These are phyloP conservation scores for Salpingoeca rosetta DNA, from an alignment of 78 protist species.

Conservation along the genomic window DNA sequence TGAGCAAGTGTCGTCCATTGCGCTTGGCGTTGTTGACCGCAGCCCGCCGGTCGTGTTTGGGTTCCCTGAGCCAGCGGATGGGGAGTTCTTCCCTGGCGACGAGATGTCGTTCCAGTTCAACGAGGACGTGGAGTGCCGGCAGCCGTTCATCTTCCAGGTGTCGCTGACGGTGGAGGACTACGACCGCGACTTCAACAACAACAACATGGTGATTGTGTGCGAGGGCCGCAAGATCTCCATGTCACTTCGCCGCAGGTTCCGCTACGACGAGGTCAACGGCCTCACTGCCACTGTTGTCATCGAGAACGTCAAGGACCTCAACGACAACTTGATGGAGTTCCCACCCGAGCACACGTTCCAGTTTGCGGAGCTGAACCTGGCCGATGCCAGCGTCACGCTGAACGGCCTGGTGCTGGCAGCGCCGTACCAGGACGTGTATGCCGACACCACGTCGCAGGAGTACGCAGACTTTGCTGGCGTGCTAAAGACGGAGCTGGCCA, in stretches of 20 bases:
- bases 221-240: background rate
- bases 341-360: background rate
- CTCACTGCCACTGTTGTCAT: background rate
- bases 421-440: background rate
- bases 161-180: background rate
- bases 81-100: background rate
- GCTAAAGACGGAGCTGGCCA: too few species aligned
- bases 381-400: background rate
- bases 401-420: background rate
- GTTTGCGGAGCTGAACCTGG: background rate
- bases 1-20: background rate
- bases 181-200: background rate
- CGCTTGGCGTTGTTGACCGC: background rate
- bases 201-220: background rate
- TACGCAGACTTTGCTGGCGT: too few species aligned
- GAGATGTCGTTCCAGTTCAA: background rate
- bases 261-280: background rate
- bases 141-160: background rate
- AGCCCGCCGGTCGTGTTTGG: background rate
- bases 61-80: background rate
- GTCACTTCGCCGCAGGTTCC: background rate
- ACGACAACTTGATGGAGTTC: background rate
- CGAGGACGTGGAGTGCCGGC: background rate
- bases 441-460: background rate
- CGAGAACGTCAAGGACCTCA: background rate